Evolutionary conservation across 2,329 filamentous ascomycete genomes (phyloP), one percentile per base, ranked within the genome.

Genomic region (Aspergillus calidoustus): DNA sequence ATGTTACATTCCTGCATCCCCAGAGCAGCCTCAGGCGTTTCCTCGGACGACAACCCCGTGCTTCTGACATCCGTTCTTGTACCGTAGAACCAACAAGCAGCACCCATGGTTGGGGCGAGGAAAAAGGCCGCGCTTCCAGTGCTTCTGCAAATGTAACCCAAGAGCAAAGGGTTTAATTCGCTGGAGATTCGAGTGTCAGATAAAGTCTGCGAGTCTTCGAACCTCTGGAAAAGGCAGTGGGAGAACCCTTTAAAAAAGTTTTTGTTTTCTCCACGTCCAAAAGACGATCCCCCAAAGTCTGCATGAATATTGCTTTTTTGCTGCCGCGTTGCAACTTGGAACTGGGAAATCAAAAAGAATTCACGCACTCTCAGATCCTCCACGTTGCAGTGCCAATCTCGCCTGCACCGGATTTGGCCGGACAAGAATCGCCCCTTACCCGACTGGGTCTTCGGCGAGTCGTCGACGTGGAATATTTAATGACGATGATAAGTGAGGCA

Each of bases 321-420:
- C 11, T 31, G 48, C 46, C 46, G 22, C 19, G 46, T 38, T 38
- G 31, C 31, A 38, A 38, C 31, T 38, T 41, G 34, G 34, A 41
- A 41, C 34, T 19, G 34, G 31, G 28, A 41, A 51, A 44, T 50
- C 34, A 48, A 38, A 46, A 28, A 60, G 17, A 60, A 63, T 60
- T 63, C 61, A 56, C 61, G 61, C 61, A 62, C 52, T 43, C 44
- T 17, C 30, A 60, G 57, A 58, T 53, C 54, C 53, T 64, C 64
- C 61, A 61, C 62, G 60, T 62, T 60, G 54, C 57, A 54, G 22
- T 25, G 22, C 54, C 44, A 41, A 57, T 48, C 30, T 51, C 49
- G 38, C n/a, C 31, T 55, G 61, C 62, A 61, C 64, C 66, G 64
- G 64, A 66, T 66, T 59, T 51, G 60, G 54, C 48, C 53, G 60